A percentile compares a stretch with the other conserved stretches of the same genome.
These are phyloP conservation scores for Agaricus subrufescens DNA, from an alignment of 768 basidiomycete species.

Conservation along the genomic window DNA sequence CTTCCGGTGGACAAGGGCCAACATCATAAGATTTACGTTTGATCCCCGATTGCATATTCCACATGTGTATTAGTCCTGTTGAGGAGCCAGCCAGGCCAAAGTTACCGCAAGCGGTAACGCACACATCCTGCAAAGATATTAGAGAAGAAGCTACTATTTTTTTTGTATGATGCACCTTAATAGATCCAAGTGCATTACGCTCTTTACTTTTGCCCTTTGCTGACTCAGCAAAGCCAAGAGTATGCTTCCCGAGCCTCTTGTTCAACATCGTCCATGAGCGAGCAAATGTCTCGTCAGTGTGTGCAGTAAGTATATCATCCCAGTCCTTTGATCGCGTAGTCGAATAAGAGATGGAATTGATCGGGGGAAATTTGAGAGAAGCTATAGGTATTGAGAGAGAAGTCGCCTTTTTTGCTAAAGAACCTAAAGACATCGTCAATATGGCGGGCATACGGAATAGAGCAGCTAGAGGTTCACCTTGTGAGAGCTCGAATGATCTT, in stretches of 20 bases:
- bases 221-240: slow-evolving; percentile 54
- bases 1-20: slow-evolving; percentile 57
- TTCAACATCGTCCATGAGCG: slow-evolving; percentile 86
- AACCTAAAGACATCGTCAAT: slow-evolving; percentile 42
- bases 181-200: slow-evolving; percentile 46
- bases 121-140: slow-evolving; percentile 54
- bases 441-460: neutral
- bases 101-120: slow-evolving; percentile 93
- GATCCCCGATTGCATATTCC: slow-evolving; percentile 96
- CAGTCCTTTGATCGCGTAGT: slow-evolving; percentile 86
- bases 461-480: slow-evolving; percentile 47
- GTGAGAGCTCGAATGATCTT: slow-evolving; percentile 89
- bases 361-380: slow-evolving; percentile 79
- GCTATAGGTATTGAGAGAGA: slow-evolving; percentile 72
- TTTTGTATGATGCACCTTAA: slow-evolving; percentile 51
- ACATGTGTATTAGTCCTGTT: slow-evolving; percentile 78
- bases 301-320: slow-evolving; percentile 95
- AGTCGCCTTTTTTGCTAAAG: slow-evolving; percentile 77
- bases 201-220: slow-evolving; percentile 45
- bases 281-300: slow-evolving; percentile 76
- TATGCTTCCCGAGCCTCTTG: slow-evolving; percentile 77
- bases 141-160: neutral
- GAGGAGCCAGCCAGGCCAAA: slow-evolving; percentile 87
- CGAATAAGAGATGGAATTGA: slow-evolving; percentile 76
- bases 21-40: slow-evolving; percentile 73